Base-by-base conservation (phyloP, 2,329 filamentous ascomycete genomes). In the Phyllosticta capitalensis region DNA sequence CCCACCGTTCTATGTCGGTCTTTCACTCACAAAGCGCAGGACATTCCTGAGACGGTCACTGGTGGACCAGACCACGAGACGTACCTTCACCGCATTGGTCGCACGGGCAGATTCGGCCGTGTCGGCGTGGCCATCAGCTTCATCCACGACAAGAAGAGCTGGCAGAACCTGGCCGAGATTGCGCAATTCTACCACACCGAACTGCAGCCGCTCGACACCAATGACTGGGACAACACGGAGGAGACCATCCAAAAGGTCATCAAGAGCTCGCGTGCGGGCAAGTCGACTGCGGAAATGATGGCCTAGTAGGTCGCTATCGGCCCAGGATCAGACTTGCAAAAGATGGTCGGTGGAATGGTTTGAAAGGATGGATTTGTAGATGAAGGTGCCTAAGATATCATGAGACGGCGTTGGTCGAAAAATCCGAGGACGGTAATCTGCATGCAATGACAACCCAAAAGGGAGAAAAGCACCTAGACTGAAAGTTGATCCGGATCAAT, bases 61-160 rank as follows among this genome's bases (percentile, higher is more conserved):
- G 86, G 88, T 49, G 76, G 81, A 30, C 88, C 92, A 14, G 94
- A 99, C 70, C 86, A 86, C 53, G 92, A 97, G 78, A 99, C 94
- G 0, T 99, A 99, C 71, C 87, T 99, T 54, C 94, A 99, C 80
- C 89, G 94, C 71, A 99, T 99, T 67, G 94, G 94, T 63, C 90
- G 94, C 69, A 99, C 94, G 14, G 94, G 94, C 64, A 89, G 94
- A 65, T 99, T 99, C 68, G 94, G 94, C 60, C 92, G 92, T 72
- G 91, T 97, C 33, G 94, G 94, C 68, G 94, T 97, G 66, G 92
- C 90, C 61, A 92, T 99, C 71, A 95, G 88, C 64, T 96, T 99
- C 67, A 90, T 99, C 57, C 89, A 91, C 66, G 91, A 95, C 75
- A 84, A 86, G 70, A 83, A 83, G 65, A 94, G 90, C 72, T 97